Percentiles rank a stretch among this genome's conserved stretches.
phyloP scores from a whole-genome alignment of 2,329 filamentous ascomycete genomes.

The Arthrobotrys sphaeroides region DNA sequence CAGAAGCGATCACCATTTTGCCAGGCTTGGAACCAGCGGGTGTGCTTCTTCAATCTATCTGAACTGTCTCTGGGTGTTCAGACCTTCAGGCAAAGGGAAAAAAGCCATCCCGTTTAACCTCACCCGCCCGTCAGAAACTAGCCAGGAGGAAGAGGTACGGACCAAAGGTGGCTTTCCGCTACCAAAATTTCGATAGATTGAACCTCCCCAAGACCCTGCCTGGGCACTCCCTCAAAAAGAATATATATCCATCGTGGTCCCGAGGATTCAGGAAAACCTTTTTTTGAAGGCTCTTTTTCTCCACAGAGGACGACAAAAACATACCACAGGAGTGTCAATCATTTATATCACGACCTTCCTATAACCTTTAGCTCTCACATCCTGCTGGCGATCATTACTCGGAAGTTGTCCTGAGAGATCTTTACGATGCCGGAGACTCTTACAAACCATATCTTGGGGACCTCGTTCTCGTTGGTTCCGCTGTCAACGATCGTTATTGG shows the following conservation, averaged over 20 bases:
- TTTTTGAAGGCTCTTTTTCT: slow-evolving; percentile 42
- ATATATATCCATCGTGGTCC: slow-evolving; percentile 53
- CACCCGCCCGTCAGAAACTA: slow-evolving; percentile 51
- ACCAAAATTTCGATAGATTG: slow-evolving; percentile 44
- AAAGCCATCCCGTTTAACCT: slow-evolving; percentile 54
- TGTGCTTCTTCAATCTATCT: slow-evolving; percentile 43
- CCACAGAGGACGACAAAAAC: slow-evolving; percentile 51
- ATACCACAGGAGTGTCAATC: slow-evolving; percentile 50
- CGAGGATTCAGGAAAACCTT: slow-evolving; percentile 27
- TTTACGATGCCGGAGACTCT: slow-evolving; percentile 37
- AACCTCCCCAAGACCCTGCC: slow-evolving; percentile 13
- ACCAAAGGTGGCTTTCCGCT: slow-evolving; percentile 52
- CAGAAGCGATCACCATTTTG: slow-evolving; percentile 46
- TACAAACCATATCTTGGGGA: slow-evolving; percentile 45
- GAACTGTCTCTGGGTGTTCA: slow-evolving; percentile 42
- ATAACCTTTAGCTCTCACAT: slow-evolving; percentile 43
- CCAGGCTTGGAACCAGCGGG: slow-evolving; percentile 40
- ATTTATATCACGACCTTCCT: slow-evolving; percentile 48
- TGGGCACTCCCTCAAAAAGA: slow-evolving; percentile 18
- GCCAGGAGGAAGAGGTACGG: slow-evolving; percentile 27
- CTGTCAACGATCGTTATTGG: slow-evolving; percentile 56
- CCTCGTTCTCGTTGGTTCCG: slow-evolving; percentile 55
- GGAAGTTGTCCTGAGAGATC: slow-evolving; percentile 16
- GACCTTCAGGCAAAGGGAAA: slow-evolving; percentile 48
- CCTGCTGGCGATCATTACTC: slow-evolving; percentile 48